phyloP scores from a whole-genome alignment of 1,139 yeast genomes.

The Kurtzmaniella quercitrusa region DNA sequence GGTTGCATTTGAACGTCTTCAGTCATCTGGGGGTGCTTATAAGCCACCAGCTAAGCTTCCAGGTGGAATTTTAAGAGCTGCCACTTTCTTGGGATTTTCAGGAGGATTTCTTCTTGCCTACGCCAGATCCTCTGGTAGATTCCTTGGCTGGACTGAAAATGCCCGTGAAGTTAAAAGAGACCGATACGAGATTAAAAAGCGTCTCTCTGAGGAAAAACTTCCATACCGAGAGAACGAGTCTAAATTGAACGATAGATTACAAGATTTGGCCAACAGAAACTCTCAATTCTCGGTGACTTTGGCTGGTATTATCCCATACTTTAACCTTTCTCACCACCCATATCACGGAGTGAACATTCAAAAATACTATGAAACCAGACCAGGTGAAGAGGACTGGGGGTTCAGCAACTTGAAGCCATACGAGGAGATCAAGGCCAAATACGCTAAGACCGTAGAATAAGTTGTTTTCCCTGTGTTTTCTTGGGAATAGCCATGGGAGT shows the following conservation, averaged over 20 bases:
- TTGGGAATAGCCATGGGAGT: not conserved
- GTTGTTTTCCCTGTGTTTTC: not conserved
- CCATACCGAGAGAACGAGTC: constrained; percentile 63
- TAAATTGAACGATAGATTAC: constrained; percentile 62
- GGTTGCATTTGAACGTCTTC: constrained; percentile 58
- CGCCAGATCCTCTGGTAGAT: constrained; percentile 61
- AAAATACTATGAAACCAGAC: constrained; percentile 65
- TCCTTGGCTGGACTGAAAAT: constrained; percentile 79
- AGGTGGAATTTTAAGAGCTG: constrained; percentile 54
- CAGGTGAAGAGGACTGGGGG: constrained; percentile 50
- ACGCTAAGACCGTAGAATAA: constrained; percentile 28
- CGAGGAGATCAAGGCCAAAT: constrained; percentile 44
- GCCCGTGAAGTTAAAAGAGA: constrained; percentile 67
- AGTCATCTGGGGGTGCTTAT: constrained; percentile 58
- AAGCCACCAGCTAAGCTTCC: constrained; percentile 52
- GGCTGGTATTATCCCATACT: constrained; percentile 72
- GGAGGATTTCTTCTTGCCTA: constrained; percentile 76
- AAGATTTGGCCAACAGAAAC: constrained; percentile 75
- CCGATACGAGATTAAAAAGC: constrained; percentile 67
- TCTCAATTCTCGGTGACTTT: constrained; percentile 68
- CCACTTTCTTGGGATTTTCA: constrained; percentile 56
- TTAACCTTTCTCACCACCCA: constrained; percentile 77
- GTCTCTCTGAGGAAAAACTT: constrained; percentile 61
- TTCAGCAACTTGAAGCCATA: constrained; percentile 38
- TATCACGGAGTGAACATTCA: constrained; percentile 75